These are phyloP conservation scores for Lablab purpureus DNA, from an alignment of 306 rosid genomes.

Conservation along the genomic window DNA sequence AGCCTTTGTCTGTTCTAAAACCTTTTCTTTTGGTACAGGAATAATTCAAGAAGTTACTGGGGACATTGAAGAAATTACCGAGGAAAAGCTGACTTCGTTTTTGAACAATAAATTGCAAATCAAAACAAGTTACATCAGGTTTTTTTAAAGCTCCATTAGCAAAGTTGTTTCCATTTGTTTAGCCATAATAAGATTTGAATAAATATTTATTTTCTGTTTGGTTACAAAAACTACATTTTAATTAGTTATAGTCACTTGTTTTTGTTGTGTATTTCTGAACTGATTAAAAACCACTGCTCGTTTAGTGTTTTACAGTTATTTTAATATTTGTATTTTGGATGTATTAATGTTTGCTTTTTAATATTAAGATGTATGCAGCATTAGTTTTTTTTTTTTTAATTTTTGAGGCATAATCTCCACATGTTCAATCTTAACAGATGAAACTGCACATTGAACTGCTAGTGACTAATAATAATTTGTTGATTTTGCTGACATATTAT, in stretches of 20 bases:
- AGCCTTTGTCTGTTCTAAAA: slow-evolving; percentile 38
- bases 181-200: slow-evolving; percentile 21
- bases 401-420: no score
- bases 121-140: slow-evolving; percentile 90
- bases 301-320: not conserved
- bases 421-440: no score
- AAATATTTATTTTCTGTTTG: not conserved
- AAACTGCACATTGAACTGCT: no score
- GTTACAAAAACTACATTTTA: not conserved
- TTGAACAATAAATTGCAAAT: slow-evolving; percentile 71
- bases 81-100: slow-evolving; percentile 66
- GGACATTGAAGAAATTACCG: slow-evolving; percentile 73
- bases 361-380: no score
- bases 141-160: slow-evolving; percentile 13
- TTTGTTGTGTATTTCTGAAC: not conserved
- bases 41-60: slow-evolving; percentile 63
- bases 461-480: no score
- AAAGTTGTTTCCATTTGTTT: slow-evolving; percentile 20
- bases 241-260: not conserved
- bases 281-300: not conserved
- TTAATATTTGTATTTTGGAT: no score
- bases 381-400: no score
- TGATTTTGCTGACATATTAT: no score
- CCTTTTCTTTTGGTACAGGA: slow-evolving; percentile 57
- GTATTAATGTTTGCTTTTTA: no score